Base-by-base conservation (phyloP, 1,284 basidiomycete genomes). In the Porogramme epimiltina region DNA sequence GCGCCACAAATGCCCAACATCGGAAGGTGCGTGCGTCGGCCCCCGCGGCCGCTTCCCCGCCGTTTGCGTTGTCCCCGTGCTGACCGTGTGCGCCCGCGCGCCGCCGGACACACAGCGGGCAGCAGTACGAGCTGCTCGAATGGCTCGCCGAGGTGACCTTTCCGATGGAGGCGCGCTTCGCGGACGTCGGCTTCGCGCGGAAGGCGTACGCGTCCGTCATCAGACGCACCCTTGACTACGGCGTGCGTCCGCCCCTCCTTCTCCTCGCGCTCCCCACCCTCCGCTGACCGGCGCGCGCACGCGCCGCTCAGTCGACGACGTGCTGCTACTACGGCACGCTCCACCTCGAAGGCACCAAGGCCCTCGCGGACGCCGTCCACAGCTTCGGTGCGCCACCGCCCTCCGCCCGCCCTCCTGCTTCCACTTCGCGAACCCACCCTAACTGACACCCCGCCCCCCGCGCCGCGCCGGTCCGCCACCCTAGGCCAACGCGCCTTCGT, bases 91-190 rank as follows among this genome's bases (percentile, higher is more conserved):
- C n/a, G 18, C 39, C 36, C 23, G 18, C 42, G 36, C 22, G 38
- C 36, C 33, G 34, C n/a, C n/a, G n/a, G n/a, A n/a, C 20, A n/a
- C 40, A 28, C 56, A 91, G 89, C 36, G 90, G 91, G 18, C 81
- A 87, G 58, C 80, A 93, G 65, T 81, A 88, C 62, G 77, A 97
- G 67, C 85, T 98, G n/a, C 80, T 98, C 15, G 91, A 93, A 59
- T 98, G 95, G 95, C 81, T 98, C 26, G 69, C 84, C 34, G 75
- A 91, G 41, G 78, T 94, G 52, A 98, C 95, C 1, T 98, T 96
- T 68, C 96, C 95, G 0, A 85, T 85, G 65, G 96, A 98, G 70
- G 73, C 81, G n/a, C 84, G 80, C 54, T 98, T 93, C 66, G 62
- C 73, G n/a, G 85, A 96, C 64, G 55, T 78, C 1, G 68, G 75